Evolutionary conservation across 2,329 filamentous ascomycete genomes (phyloP).

Genomic region (Biscogniauxia sp.): DNA sequence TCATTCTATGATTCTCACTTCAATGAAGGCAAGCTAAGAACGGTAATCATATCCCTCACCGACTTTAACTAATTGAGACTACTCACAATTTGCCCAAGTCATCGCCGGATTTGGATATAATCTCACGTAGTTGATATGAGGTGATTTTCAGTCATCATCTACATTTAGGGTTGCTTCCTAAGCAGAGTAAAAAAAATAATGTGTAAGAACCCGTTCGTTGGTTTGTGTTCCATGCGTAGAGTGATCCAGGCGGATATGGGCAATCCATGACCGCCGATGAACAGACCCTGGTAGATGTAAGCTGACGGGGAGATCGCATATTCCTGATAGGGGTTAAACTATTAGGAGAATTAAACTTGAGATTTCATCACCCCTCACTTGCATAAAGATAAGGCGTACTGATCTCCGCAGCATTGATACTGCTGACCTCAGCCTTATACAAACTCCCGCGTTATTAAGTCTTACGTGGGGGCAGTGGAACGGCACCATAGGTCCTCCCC

Average conservation of each 20-base stretch:
- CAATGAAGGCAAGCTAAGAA: no score
- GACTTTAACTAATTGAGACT: no score
- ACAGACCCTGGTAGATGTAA: neutral
- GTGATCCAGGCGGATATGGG: neutral
- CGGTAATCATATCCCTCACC: no score
- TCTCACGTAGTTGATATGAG: neutral
- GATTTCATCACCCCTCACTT: neutral
- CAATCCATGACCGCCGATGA: neutral
- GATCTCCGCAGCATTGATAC: neutral
- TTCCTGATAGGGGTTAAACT: neutral
- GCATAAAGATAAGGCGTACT: neutral
- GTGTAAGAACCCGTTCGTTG: neutral
- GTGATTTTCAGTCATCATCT: neutral
- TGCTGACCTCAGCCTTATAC: conserved; percentile 1
- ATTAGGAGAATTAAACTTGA: neutral
- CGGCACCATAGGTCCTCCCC: no score
- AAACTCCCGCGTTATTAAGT: neutral
- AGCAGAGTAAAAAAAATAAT: neutral
- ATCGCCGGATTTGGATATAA: no score
- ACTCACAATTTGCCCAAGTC: no score
- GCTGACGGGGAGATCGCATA: neutral
- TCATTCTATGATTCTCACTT: no score
- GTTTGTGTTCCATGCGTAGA: no score
- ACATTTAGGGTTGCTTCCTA: neutral
- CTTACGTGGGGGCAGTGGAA: neutral